Evolutionary conservation across 2,329 filamentous ascomycete species (phyloP), one percentile per base, ranked within the genome.

Genomic region (Drechslerella coelobrocha): DNA sequence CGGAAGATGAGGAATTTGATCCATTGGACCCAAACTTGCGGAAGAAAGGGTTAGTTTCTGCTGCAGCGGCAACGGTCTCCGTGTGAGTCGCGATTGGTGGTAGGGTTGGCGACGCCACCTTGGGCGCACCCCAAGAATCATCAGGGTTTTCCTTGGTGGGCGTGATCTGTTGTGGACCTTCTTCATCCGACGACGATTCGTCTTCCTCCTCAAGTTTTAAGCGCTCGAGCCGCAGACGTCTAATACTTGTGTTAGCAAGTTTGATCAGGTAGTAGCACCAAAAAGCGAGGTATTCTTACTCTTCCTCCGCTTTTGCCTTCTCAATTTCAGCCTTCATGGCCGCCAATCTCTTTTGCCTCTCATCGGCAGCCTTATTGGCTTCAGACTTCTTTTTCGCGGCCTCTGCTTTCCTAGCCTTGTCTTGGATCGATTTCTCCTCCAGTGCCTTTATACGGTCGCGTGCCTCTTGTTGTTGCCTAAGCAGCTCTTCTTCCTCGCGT

Each of bases 31-130:
- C 84, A 75, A 89, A 86, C 3, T 89, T 68, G 62, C 92, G 89
- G 79, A 96, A 90, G 86, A 97, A 99, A 2, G 94, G 94, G 47
- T 99, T 99, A 8, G 91, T 97, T n/a, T 90, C 92, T 23, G 85
- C 83, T 50, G 88, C 84, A 31, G 84, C 80, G 27, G 78, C 59
- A 27, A 77, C 74, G 76, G 82, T 61, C 54, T 59, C 23, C 24
- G 61, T 50, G 34, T 48, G 39, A 85, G 3, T 83, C 83, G 76
- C 86, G 82, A 4, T 86, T 83, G 3, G 85, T 85, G 74, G 73
- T 19, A 74, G 72, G 48, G 74, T 72, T 39, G 73, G 71, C 21
- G 75, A 69, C 48, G 75, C 73, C 48, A 71, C 55, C 29, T 56
- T 61, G 39, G 74, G 55, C 2, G 74, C 71, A 59, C 73, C 68